These are phyloP conservation scores for Populus hybrid DNA, from an alignment of 441 rosid species.

Conservation along the genomic window DNA sequence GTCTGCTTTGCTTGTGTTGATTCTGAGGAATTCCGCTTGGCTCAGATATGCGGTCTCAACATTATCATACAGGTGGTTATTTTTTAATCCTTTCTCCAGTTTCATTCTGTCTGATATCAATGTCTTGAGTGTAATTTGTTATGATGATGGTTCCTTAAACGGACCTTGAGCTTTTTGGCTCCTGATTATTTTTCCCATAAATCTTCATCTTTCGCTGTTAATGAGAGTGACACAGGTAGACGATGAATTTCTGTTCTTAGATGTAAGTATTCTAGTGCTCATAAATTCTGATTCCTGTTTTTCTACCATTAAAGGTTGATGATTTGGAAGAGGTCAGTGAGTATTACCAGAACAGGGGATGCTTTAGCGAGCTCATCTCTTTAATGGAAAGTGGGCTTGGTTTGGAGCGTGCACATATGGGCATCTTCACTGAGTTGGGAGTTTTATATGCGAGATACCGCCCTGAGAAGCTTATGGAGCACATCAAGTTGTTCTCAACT, in stretches of 20 bases:
- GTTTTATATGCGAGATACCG: conserved; percentile 93
- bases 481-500: conserved; percentile 83
- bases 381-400: conserved; percentile 96
- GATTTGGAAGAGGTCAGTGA: conserved; percentile 93
- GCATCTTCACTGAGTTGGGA: conserved; percentile 90
- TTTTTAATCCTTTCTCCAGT: background rate
- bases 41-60: conserved; percentile 91
- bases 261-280: background rate
- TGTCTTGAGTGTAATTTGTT: background rate
- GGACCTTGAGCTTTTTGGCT: background rate
- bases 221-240: background rate
- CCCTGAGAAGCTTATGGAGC: conserved; percentile 91
- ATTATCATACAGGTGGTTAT: conserved; percentile 68
- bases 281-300: background rate
- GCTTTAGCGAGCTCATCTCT: conserved; percentile 85
- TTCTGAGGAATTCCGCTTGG: conserved; percentile 93
- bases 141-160: background rate
- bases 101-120: background rate
- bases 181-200: background rate
- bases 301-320: conserved; percentile 53
- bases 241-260: background rate
- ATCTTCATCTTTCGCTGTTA: background rate
- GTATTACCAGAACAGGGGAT: conserved; percentile 88
- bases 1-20: conserved; percentile 97
- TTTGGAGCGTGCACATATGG: conserved; percentile 94